These are phyloP conservation scores for Alternaria hordeiaustralica DNA, from an alignment of 2,329 filamentous ascomycete genomes.

Conservation along the genomic window DNA sequence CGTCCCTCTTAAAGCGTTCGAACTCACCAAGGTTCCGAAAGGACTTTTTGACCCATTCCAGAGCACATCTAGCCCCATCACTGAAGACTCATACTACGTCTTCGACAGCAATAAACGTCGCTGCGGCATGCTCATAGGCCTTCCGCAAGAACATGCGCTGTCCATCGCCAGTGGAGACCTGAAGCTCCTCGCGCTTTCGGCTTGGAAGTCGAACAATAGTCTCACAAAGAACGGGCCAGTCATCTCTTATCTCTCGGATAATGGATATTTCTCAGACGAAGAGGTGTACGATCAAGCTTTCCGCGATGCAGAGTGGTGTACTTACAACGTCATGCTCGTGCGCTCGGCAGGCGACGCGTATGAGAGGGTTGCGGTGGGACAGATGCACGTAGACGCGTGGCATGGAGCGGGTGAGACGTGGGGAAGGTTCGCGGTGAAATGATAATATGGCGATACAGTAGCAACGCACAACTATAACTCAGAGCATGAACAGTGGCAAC, in stretches of 20 bases:
- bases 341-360: not conserved
- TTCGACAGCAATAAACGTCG: slow-evolving; percentile 1
- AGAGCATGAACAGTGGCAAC: not conserved
- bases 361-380: slow-evolving; percentile 1
- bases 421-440: not conserved
- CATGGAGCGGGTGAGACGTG: not conserved
- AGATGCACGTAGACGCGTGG: slow-evolving; percentile 8
- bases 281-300: not conserved
- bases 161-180: not conserved
- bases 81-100: slow-evolving; percentile 1
- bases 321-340: slow-evolving; percentile 3
- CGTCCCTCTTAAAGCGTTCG: not conserved
- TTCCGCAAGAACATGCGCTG: not conserved
- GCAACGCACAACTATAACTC: not conserved
- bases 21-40: not conserved
- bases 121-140: slow-evolving; percentile 1
- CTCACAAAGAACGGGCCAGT: not conserved
- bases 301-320: slow-evolving; percentile 5
- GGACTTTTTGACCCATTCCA: not conserved
- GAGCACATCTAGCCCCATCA: not conserved
- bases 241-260: not conserved
- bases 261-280: not conserved
- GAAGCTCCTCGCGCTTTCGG: not conserved
- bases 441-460: not conserved
- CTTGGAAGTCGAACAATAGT: not conserved